Percentiles rank a stretch among this genome's conserved stretches.
Evolutionary conservation across 1,284 basidiomycete species (phyloP).

Genomic region (Leucoagaricus sp.): DNA sequence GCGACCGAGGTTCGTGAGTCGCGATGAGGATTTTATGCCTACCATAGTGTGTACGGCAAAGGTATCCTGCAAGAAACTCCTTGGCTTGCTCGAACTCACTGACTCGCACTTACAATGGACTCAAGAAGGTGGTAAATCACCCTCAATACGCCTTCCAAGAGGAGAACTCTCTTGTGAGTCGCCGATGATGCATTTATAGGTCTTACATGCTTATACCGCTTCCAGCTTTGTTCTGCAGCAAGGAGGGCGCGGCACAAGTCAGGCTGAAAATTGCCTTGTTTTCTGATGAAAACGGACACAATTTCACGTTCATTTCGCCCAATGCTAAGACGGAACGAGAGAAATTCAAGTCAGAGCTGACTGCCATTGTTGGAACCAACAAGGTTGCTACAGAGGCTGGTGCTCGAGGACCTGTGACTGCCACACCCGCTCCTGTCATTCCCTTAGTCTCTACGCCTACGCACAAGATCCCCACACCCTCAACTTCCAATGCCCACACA

Average conservation of each 20-base stretch:
- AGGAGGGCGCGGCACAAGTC: conserved; percentile 75
- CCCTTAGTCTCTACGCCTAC: conserved; percentile 21
- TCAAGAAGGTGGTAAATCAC: conserved; percentile 61
- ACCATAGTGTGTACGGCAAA: conserved; percentile 65
- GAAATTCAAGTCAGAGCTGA: conserved; percentile 77
- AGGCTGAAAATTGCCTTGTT: conserved; percentile 70
- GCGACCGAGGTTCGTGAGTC: conserved; percentile 13
- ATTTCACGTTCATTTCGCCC: conserved; percentile 75
- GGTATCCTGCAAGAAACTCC: conserved; percentile 78
- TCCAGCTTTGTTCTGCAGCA: conserved; percentile 81
- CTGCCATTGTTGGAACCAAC: conserved; percentile 73
- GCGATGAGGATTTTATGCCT: conserved; percentile 40
- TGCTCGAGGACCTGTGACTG: conserved; percentile 27
- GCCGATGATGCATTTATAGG: conserved; percentile 11
- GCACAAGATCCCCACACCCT: conserved; percentile 31
- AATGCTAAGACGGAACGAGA: conserved; percentile 69
- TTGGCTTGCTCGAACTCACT: conserved; percentile 71
- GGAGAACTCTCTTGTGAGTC: conserved; percentile 64
- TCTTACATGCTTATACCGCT: conserved; percentile 6
- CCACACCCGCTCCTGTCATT: conserved; percentile 22
- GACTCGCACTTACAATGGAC: conserved; percentile 72
- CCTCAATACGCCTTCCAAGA: conserved; percentile 61
- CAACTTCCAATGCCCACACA: conserved; percentile 23
- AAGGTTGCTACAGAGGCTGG: conserved; percentile 41
- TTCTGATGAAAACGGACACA: conserved; percentile 69